These are phyloP conservation scores for Solanum virginianum DNA, from an alignment of 257 asterid genomes.

Conservation along the genomic window DNA sequence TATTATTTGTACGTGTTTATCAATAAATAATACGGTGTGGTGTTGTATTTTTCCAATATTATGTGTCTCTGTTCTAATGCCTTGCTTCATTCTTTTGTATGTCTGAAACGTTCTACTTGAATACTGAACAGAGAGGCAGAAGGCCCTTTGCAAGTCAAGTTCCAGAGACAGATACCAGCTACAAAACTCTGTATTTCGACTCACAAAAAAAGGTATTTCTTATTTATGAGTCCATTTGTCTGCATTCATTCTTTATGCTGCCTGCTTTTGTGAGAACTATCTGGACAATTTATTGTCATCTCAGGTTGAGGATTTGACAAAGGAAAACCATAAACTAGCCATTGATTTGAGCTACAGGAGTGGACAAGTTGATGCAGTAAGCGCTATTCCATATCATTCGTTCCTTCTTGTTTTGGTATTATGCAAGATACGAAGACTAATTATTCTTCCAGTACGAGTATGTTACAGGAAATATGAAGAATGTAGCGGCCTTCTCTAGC, in stretches of 20 bases:
- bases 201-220: background rate
- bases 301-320: background rate
- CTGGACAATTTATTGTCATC: background rate
- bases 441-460: background rate
- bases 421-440: background rate
- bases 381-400: background rate
- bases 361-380: background rate
- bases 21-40: background rate
- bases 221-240: background rate
- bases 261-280: background rate
- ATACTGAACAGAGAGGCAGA: background rate
- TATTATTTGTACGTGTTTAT: background rate
- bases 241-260: background rate
- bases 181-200: background rate
- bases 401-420: background rate
- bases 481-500: background rate
- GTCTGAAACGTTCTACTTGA: background rate
- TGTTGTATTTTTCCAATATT: background rate
- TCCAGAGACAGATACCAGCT: background rate
- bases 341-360: background rate
- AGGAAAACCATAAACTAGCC: background rate
- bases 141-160: background rate
- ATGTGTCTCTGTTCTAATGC: background rate
- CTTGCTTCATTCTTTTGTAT: background rate
- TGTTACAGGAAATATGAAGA: background rate